Percentiles rank a stretch among this genome's conserved stretches.
These are phyloP conservation scores for Mycena crocata DNA, from an alignment of 768 basidiomycete species.

Conservation along the genomic window DNA sequence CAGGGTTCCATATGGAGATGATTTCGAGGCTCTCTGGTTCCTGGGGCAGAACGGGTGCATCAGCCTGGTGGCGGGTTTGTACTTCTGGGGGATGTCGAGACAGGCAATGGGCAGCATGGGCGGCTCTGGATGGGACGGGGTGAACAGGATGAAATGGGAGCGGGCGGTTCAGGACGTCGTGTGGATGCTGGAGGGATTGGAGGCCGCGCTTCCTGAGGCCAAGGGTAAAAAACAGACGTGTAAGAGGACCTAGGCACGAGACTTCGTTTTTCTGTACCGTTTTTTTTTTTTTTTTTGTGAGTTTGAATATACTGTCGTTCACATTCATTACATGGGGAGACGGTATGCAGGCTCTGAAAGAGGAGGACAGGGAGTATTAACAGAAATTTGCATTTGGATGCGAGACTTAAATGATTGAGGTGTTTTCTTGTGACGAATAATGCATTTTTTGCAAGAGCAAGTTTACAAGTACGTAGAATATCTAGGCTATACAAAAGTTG, in stretches of 20 bases:
- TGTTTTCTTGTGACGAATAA: too few species aligned
- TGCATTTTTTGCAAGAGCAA: too few species aligned
- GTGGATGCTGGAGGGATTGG: not conserved
- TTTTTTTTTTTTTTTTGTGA: not conserved
- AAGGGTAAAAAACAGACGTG: not conserved
- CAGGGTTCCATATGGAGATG: not conserved
- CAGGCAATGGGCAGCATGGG: not conserved
- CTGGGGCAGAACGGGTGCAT: not conserved
- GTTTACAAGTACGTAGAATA: too few species aligned
- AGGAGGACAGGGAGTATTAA: too few species aligned
- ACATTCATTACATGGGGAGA: too few species aligned
- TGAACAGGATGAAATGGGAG: not conserved
- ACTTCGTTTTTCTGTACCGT: not conserved
- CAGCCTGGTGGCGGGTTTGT: not conserved
- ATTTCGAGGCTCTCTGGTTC: not conserved
- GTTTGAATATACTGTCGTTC: too few species aligned
- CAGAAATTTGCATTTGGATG: too few species aligned
- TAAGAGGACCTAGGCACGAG: not conserved
- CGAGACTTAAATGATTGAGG: too few species aligned
- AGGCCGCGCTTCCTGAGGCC: not conserved
- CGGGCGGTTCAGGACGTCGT: not conserved
- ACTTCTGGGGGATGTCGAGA: constrained; percentile 1
- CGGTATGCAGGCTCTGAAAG: too few species aligned
- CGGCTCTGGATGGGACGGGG: not conserved
- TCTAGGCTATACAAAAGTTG: too few species aligned